Evolutionary conservation across 768 basidiomycete species (phyloP).

Genomic region (Suillus spraguei): DNA sequence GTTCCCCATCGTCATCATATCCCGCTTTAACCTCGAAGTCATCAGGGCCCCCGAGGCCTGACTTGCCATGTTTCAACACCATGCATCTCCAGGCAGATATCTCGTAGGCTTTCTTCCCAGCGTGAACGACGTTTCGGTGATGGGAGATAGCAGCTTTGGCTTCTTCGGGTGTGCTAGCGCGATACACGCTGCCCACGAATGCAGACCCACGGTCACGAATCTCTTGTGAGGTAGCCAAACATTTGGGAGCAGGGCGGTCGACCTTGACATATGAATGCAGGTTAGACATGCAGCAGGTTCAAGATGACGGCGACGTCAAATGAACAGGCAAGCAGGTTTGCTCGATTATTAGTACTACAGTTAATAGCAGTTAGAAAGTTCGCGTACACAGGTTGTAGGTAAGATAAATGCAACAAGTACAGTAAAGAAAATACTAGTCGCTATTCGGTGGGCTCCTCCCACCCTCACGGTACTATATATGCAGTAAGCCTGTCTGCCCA

Average conservation of each 20-base stretch:
- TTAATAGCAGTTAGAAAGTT: neutral
- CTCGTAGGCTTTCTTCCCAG: conserved; percentile 63
- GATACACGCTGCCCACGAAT: conserved; percentile 68
- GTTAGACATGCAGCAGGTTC: conserved; percentile 29
- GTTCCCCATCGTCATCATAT: conserved; percentile 78
- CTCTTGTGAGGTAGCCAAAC: conserved; percentile 66
- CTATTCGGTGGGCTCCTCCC: conserved; percentile 14
- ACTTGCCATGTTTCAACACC: conserved; percentile 62
- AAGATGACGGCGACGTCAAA: conserved; percentile 1
- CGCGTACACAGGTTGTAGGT: conserved; percentile 6
- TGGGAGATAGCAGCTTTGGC: conserved; percentile 54
- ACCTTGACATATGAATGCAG: conserved; percentile 57
- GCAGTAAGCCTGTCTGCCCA: conserved; percentile 7
- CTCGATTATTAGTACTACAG: conserved; percentile 2
- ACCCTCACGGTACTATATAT: conserved; percentile 8
- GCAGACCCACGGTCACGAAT: conserved; percentile 74
- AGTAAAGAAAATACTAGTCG: conserved; percentile 9
- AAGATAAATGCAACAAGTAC: conserved; percentile 12
- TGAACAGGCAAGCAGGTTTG: conserved; percentile 2
- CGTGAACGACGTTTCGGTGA: conserved; percentile 59
- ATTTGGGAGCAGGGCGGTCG: conserved; percentile 42
- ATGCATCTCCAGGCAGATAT: conserved; percentile 83
- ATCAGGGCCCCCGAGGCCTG: conserved; percentile 69
- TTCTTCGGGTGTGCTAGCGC: conserved; percentile 51
- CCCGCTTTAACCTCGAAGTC: conserved; percentile 72